phyloP scores from a whole-genome alignment of 257 asterid species.

The Solanum pinnatisectum region DNA sequence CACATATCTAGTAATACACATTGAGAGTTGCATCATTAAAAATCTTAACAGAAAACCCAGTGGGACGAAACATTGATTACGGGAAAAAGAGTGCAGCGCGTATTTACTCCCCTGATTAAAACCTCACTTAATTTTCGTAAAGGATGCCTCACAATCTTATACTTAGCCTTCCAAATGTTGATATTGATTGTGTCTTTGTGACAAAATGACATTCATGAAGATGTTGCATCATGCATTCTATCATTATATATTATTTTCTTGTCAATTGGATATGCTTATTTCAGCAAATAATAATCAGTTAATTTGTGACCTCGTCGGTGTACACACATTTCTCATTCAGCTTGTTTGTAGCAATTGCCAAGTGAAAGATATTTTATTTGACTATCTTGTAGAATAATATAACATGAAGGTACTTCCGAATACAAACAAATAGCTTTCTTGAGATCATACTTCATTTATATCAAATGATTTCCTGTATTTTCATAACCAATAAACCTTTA shows the following conservation, averaged over 20 bases:
- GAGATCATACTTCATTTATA: neutral
- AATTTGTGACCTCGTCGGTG: neutral
- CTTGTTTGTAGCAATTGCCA: neutral
- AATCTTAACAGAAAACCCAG: neutral
- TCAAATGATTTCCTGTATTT: too few species aligned
- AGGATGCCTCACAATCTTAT: neutral
- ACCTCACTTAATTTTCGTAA: too few species aligned
- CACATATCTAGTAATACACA: too few species aligned
- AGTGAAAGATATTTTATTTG: neutral
- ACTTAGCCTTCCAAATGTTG: neutral
- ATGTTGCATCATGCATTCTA: too few species aligned
- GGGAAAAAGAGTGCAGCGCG: accelerated
- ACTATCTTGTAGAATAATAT: neutral
- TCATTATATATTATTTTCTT: neutral
- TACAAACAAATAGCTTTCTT: too few species aligned
- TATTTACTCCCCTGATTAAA: neutral
- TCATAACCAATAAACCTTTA: too few species aligned
- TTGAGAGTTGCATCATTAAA: neutral
- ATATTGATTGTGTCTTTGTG: neutral
- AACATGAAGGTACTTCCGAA: neutral
- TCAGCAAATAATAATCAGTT: too few species aligned
- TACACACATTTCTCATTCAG: too few species aligned
- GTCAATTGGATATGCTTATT: neutral
- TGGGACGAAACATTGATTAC: neutral
- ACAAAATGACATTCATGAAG: neutral